These are phyloP conservation scores for Vitis hybrid DNA, from an alignment of 177 flowering plant species.

Conservation along the genomic window DNA sequence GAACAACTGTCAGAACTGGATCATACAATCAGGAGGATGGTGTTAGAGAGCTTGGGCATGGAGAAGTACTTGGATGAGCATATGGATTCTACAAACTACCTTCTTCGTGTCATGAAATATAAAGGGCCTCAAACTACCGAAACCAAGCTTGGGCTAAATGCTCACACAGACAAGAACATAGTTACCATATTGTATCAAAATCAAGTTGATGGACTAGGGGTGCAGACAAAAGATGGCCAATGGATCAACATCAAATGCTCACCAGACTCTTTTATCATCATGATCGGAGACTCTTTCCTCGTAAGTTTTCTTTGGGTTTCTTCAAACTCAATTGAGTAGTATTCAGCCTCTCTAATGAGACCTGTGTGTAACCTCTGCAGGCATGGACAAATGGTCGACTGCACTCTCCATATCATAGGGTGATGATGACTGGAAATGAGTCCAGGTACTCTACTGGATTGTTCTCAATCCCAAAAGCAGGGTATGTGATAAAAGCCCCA, in stretches of 20 bases:
- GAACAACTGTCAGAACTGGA: conserved; percentile 42
- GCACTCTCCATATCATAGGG: conserved; percentile 43
- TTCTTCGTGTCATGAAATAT: conserved; percentile 50
- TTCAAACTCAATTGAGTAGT: too few species aligned
- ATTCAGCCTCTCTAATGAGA: too few species aligned
- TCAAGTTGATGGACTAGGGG: conserved; percentile 44
- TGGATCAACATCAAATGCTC: conserved; percentile 45
- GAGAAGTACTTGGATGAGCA: conserved; percentile 53
- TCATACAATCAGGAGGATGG: conserved; percentile 42
- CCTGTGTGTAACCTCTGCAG: conserved; percentile 18
- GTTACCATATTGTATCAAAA: conserved; percentile 48
- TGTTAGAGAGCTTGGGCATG: conserved; percentile 47
- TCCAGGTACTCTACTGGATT: conserved; percentile 49
- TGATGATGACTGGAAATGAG: conserved; percentile 52
- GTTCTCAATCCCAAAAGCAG: conserved; percentile 45
- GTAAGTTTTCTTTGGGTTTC: conserved; percentile 16
- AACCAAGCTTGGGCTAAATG: conserved; percentile 33
- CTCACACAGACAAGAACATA: conserved; percentile 56
- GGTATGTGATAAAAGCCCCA: conserved; percentile 46
- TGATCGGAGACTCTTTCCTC: conserved; percentile 50
- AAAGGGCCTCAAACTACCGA: conserved; percentile 42
- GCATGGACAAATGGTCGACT: conserved; percentile 61
- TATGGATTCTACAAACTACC: conserved; percentile 35
- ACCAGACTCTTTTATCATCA: conserved; percentile 38
- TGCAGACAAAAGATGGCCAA: conserved; percentile 39